Evolutionary conservation across 1,284 basidiomycete genomes (phyloP).

Genomic region (Trichosporon sp.): DNA sequence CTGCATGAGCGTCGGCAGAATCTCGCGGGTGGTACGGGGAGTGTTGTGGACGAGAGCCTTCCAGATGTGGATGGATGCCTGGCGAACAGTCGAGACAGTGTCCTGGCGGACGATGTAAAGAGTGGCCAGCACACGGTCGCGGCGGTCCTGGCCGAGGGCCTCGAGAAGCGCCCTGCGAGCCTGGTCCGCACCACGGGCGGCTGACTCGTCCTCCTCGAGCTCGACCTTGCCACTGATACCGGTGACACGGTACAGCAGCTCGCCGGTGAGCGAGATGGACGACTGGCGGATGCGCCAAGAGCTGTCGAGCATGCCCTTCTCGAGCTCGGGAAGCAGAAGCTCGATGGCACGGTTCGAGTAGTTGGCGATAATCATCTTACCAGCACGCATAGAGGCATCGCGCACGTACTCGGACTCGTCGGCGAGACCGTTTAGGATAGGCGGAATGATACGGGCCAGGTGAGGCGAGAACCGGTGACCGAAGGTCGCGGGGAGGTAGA

Average conservation of each 20-base stretch:
- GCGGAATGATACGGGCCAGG: conserved; percentile 86
- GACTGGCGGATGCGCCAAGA: conserved; percentile 94
- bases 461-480: conserved; percentile 92
- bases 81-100: conserved; percentile 80
- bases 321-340: conserved; percentile 87
- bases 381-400: conserved; percentile 97
- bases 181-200: conserved; percentile 64
- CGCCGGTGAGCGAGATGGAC: conserved; percentile 91
- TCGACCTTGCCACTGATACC: conserved; percentile 91
- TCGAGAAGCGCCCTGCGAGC: conserved; percentile 82
- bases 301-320: conserved; percentile 89
- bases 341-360: conserved; percentile 92
- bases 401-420: conserved; percentile 91
- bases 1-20: conserved; percentile 78
- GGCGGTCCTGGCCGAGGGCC: conserved; percentile 79
- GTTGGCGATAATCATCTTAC: conserved; percentile 95
- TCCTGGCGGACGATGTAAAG: conserved; percentile 92
- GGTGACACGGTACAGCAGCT: conserved; percentile 95
- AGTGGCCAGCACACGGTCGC: conserved; percentile 84
- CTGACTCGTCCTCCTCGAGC: conserved; percentile 71
- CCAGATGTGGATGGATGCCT: conserved; percentile 95
- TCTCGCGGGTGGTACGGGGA: conserved; percentile 72
- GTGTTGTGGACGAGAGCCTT: conserved; percentile 86
- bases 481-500: conserved; percentile 94
- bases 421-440: conserved; percentile 86